Base-by-base conservation (phyloP, 495 filamentous ascomycete genomes). In the Talaromyces wortmannii region DNA sequence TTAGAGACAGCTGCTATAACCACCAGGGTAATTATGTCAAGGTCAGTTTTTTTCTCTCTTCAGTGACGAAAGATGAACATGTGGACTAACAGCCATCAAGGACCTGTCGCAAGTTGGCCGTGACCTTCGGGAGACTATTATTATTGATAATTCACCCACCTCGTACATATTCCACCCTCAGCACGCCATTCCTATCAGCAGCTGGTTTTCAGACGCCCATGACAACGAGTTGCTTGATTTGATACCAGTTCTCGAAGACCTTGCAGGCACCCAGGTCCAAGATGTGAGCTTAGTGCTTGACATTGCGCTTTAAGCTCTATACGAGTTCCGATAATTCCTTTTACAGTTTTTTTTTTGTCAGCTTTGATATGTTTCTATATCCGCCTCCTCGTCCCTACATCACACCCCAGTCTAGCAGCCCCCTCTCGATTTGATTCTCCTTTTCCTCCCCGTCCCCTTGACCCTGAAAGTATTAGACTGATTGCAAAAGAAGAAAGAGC, bases 1-100 rank as follows among this genome's bases (percentile, higher is more conserved):
- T 99, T 82, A 84, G 94, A 32, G 94, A 99, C 67, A 97, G 92
- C 68, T 99, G 94, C 70, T 97, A 96, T 69, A 97, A 99, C 67
- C 95, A 99, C 67, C 95, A 97, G 73, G 94, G 94, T 55, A 98
- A 98, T 67, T 98, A 98, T 64, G 94, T 98, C 60, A 98, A 98
- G 81, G 84, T 86, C 46, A 48, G 71, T 59, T 50, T 50, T 42
- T 13, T 42, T 23, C 17, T 33, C 45, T 23, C 17, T 33, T 48
- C 40, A 45, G n/a, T 44, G 33, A 42, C 48, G 47, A 47, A 42
- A 6, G 8, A 6, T 8, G 46, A 48, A 18, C 30, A 48, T 47
- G 33, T 53, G 67, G 55, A 72, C 58, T 7, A 52, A 54, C 18
- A 51, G 56, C 29, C 18, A 23, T 40, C 36, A 50, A 85, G 84